phyloP scores from a whole-genome alignment of 2,329 filamentous ascomycete species.

The Diaporthe batatas region DNA sequence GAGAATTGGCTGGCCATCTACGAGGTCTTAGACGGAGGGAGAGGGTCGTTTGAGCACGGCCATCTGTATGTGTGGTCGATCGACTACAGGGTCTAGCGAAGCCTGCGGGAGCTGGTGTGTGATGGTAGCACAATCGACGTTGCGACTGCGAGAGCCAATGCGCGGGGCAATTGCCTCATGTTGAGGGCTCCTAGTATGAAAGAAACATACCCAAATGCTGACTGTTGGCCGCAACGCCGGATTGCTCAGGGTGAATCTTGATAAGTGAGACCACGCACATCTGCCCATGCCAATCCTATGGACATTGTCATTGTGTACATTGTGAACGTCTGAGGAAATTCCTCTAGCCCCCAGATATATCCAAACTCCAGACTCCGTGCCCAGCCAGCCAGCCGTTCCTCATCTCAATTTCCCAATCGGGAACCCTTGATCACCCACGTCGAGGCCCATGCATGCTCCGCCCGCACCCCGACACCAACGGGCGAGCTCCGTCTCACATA shows the following conservation, averaged over 20 bases:
- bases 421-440: background rate
- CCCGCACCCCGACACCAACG: background rate
- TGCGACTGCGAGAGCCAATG: background rate
- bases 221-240: slow-evolving; percentile 1
- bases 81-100: background rate
- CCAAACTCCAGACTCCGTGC: slow-evolving; percentile 12
- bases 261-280: background rate
- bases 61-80: background rate
- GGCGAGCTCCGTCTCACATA: background rate
- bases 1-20: slow-evolving; percentile 3
- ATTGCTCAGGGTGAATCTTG: background rate
- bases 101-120: slow-evolving; percentile 6
- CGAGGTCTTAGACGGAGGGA: slow-evolving; percentile 12
- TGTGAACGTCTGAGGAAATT: background rate
- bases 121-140: slow-evolving; percentile 7
- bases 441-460: background rate
- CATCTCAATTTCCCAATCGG: background rate
- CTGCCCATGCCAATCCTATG: background rate
- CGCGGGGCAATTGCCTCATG: background rate
- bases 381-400: background rate
- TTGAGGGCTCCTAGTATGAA: background rate
- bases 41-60: background rate
- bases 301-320: background rate
- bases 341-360: background rate
- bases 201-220: background rate